Evolutionary conservation across 1,139 yeast genomes (phyloP), one percentile per base, ranked within the genome.

Genomic region (Geotrichum siamense): DNA sequence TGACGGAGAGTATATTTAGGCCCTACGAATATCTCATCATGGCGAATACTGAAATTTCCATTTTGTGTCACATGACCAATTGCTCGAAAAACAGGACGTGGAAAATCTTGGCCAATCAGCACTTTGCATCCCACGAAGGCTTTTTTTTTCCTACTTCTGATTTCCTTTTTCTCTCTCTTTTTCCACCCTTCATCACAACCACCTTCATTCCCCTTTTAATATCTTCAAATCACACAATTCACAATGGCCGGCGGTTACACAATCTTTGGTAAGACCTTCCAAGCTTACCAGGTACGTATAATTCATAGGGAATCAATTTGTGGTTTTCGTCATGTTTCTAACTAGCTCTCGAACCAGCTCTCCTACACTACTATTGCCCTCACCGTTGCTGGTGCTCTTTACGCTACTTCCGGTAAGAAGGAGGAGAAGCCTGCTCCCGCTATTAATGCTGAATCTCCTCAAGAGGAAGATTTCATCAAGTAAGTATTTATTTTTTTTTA

Each of bases 191-290:
- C 26, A 8, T 23, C 26, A 10, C 26, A 10, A 23, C 10, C 26
- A 8, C 6, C 26, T 25, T 9, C 8, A 28, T 6, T 28, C 17
- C 8, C 32, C 32, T n/a, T 28, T 15, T 28, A 37, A 28, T 17
- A 34, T 33, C 21, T 19, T 19, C 26, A 19, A 8, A 23, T 23
- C 6, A 20, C 19, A 25, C 27, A 21, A 26, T 35, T 43, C 45
- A 62, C 48, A 62, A 82, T 84, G 94, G 93, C 83, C 68, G 78
- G 84, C 60, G 83, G 84, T 62, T 85, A 85, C 72, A 72, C 70
- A 49, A 79, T 85, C 57, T 70, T 83, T 58, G 94, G 94, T 50
- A 81, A 72, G 72, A 64, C 82, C 51, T 76, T 83, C 59, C 84
- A 75, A 60, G 75, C 94, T 52, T 87, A 84, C 65, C 74, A 73